These are phyloP conservation scores for Collybia sordida DNA, from an alignment of 768 basidiomycete genomes.

Conservation along the genomic window DNA sequence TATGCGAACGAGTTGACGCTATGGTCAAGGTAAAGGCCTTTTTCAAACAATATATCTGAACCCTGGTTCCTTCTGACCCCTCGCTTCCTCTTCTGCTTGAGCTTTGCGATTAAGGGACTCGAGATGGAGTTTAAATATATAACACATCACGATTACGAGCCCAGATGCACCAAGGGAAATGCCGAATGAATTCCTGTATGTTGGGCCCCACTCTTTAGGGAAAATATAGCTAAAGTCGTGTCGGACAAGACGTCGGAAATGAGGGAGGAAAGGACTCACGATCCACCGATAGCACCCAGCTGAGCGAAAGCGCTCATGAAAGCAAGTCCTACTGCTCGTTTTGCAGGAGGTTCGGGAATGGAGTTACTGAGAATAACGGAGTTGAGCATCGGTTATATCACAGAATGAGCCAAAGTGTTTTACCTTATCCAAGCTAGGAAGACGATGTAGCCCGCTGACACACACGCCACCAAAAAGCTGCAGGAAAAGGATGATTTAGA, in stretches of 20 bases:
- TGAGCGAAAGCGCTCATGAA: conserved; percentile 64
- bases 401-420: no score
- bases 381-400: not conserved
- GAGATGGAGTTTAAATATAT: conserved; percentile 6
- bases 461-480: conserved; percentile 24
- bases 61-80: conserved; percentile 5
- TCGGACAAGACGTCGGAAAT: not conserved
- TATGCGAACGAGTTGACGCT: no score
- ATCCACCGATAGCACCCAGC: conserved; percentile 56
- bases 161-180: conserved; percentile 8
- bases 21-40: no score
- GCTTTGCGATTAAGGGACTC: conserved; percentile 5
- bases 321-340: conserved; percentile 67
- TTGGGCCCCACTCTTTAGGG: conserved; percentile 34
- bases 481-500: not conserved
- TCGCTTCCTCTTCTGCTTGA: conserved; percentile 7
- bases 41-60: conserved; percentile 5
- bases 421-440: conserved; percentile 30
- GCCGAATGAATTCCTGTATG: conserved; percentile 8
- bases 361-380: conserved; percentile 12
- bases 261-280: conserved; percentile 34
- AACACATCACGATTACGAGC: conserved; percentile 8
- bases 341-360: conserved; percentile 61
- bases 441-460: conserved; percentile 45
- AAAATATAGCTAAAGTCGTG: conserved; percentile 40